Percentiles rank a stretch among this genome's conserved stretches.
Conservation (phyloP, 148 eudicot genomes). For the Rhododendron simsii region DNA sequence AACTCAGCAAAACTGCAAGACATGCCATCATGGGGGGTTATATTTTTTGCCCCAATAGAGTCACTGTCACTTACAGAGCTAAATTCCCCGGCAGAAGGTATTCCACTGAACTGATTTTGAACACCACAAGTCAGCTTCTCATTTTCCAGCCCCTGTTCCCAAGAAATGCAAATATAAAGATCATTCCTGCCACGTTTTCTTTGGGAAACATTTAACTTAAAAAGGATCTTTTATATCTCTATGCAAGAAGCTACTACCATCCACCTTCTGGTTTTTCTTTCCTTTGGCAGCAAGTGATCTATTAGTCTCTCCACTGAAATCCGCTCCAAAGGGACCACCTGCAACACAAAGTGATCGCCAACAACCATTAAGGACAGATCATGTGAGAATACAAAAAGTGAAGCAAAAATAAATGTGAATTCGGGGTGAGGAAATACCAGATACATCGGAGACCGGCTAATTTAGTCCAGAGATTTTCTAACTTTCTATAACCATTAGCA, state of each 20-base stretch:
- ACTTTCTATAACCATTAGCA: background rate
- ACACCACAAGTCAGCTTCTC: conserved; percentile 43
- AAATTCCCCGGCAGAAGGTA: conserved; percentile 52
- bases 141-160: conserved; percentile 38
- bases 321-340: conserved; percentile 31
- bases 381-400: background rate
- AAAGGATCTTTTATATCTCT: conserved; percentile 6
- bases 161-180: conserved; percentile 12
- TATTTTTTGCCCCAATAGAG: conserved; percentile 27
- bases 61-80: conserved; percentile 32
- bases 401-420: background rate
- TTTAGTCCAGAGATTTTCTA: background rate
- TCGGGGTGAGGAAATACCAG: background rate
- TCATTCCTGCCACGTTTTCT: conserved; percentile 9
- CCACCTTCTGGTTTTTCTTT: conserved; percentile 53
- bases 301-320: conserved; percentile 34
- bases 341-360: conserved; percentile 29
- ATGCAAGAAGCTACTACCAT: conserved; percentile 39
- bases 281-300: conserved; percentile 31
- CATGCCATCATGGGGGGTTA: conserved; percentile 23
- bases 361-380: conserved; percentile 11
- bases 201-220: conserved; percentile 9
- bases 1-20: conserved; percentile 58
- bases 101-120: conserved; percentile 33
- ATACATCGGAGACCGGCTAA: background rate